Percentiles rank a stretch among this genome's conserved stretches.
phyloP scores from a whole-genome alignment of 2,329 filamentous ascomycete species.

The Chalaropsis ovoidea region DNA sequence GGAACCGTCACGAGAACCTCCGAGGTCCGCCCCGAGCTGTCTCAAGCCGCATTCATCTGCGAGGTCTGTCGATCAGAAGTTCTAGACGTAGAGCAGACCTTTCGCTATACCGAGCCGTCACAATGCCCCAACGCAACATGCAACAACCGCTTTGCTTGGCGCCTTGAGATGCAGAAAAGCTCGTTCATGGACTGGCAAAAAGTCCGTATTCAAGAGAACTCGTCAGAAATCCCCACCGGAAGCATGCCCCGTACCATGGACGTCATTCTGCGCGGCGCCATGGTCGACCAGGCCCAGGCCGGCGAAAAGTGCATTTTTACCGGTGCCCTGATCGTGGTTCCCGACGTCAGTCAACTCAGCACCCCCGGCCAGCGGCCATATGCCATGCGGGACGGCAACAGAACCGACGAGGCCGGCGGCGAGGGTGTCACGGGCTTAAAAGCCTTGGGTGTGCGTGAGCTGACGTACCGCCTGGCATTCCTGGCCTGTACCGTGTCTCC shows the following conservation, averaged over 20 bases:
- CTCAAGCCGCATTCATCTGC: constrained; percentile 83
- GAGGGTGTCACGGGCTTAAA: constrained; percentile 81
- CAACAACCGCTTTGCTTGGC: constrained; percentile 85
- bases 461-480: constrained; percentile 95
- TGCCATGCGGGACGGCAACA: constrained; percentile 71
- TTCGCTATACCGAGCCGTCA: constrained; percentile 91
- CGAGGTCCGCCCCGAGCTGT: constrained; percentile 88
- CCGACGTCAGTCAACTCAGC: constrained; percentile 88
- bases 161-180: constrained; percentile 90
- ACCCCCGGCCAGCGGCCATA: constrained; percentile 77
- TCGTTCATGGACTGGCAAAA: constrained; percentile 99
- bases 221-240: constrained; percentile 92
- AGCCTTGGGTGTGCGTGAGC: constrained; percentile 81
- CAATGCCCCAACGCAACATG: constrained; percentile 86
- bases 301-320: constrained; percentile 98
- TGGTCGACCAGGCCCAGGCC: constrained; percentile 93
- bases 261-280: constrained; percentile 89
- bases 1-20: constrained; percentile 95
- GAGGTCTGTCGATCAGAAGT: constrained; percentile 76
- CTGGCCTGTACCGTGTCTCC: constrained; percentile 92
- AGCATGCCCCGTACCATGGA: constrained; percentile 99
- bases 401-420: constrained; percentile 71
- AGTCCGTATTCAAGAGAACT: constrained; percentile 95
- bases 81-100: constrained; percentile 90
- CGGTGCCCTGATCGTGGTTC: constrained; percentile 88